These are phyloP conservation scores for Cercospora canescens DNA, from an alignment of 2,329 filamentous ascomycete genomes.

Conservation along the genomic window DNA sequence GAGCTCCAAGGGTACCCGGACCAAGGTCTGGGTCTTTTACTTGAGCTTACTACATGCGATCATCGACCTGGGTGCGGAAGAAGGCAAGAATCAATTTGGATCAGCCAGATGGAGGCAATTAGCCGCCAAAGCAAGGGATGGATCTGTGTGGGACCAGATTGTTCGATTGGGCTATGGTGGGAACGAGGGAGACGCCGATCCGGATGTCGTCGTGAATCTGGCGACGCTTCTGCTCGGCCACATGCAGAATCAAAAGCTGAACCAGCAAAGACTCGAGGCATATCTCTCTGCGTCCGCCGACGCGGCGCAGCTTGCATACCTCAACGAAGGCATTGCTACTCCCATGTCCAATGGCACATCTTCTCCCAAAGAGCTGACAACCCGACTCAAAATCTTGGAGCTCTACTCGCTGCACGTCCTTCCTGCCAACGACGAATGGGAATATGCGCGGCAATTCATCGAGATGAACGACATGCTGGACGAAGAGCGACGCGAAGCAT, in stretches of 20 bases:
- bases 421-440: constrained; percentile 93
- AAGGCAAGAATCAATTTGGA: constrained; percentile 87
- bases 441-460: constrained; percentile 91
- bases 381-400: constrained; percentile 88
- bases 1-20: constrained; percentile 77
- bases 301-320: constrained; percentile 62
- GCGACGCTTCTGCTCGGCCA: constrained; percentile 90
- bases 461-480: constrained; percentile 82
- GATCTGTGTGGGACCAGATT: constrained; percentile 92
- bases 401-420: constrained; percentile 93
- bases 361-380: constrained; percentile 43
- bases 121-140: constrained; percentile 81
- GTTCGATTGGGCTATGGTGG: constrained; percentile 84
- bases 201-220: constrained; percentile 90
- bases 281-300: constrained; percentile 72
- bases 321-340: constrained; percentile 54
- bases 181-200: constrained; percentile 85
- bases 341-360: constrained; percentile 55
- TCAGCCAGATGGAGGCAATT: constrained; percentile 80
- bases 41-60: constrained; percentile 90
- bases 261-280: constrained; percentile 83
- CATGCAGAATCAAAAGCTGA: constrained; percentile 76
- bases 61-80: constrained; percentile 82
- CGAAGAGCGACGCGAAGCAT: constrained; percentile 86
- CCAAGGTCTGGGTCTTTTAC: constrained; percentile 98